A percentile compares a stretch with the other conserved stretches of the same genome.
phyloP scores from a whole-genome alignment of 371 early-diverging fungal genomes.

The Syncephalastrum sp. region DNA sequence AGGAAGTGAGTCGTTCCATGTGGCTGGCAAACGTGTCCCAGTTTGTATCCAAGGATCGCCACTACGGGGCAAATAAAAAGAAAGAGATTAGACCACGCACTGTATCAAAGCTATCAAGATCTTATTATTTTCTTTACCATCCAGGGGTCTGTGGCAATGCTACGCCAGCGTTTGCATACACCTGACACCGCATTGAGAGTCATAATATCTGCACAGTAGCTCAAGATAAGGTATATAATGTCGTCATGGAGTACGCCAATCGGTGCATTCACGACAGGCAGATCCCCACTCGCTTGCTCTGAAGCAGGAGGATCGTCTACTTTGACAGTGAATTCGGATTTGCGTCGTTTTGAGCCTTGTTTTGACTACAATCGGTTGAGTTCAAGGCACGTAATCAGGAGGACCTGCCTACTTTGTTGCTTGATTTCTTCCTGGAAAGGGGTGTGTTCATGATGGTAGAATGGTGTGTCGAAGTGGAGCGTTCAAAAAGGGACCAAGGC shows the following conservation, averaged over 20 bases:
- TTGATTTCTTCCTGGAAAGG: no score
- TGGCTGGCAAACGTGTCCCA: conserved; percentile 6
- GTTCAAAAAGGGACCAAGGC: no score
- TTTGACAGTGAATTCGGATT: not conserved
- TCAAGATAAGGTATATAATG: conserved; percentile 12
- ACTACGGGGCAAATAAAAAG: conserved; percentile 5
- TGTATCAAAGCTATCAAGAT: not conserved
- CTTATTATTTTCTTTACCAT: conserved; percentile 10
- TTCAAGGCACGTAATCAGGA: no score
- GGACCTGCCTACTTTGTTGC: no score
- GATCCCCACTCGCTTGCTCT: not conserved
- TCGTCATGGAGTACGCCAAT: not conserved
- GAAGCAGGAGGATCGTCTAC: not conserved
- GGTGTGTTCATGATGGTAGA: no score
- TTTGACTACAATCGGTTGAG: no score
- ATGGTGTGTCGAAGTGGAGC: no score
- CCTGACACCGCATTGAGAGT: conserved; percentile 3
- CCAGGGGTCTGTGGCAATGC: not conserved
- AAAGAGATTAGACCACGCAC: not conserved
- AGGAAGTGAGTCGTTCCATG: not conserved
- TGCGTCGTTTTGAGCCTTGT: not conserved
- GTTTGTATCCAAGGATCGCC: conserved; percentile 8
- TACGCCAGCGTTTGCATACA: conserved; percentile 18
- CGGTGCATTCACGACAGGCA: not conserved
- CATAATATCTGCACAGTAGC: conserved; percentile 2